Base-by-base conservation (phyloP, 2,329 filamentous ascomycete species). In the Aspergillus fructus region DNA sequence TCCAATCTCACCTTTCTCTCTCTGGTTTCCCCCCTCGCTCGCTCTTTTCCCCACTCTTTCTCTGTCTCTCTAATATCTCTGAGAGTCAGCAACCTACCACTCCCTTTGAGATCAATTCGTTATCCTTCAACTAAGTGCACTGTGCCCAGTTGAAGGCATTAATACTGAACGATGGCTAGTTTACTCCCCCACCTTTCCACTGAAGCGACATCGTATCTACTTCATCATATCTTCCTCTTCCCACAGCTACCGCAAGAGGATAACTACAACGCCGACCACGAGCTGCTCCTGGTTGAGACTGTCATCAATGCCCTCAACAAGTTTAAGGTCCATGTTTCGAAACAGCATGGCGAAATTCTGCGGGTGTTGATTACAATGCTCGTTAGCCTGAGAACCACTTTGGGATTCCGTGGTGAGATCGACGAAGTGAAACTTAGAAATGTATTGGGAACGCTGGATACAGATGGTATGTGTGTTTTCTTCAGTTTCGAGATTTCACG, bases 151-250 rank as follows among this genome's bases (percentile, higher is more conserved):
- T n/a, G 9, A 37, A 37, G 5, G 4, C 13, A 37, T n/a, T 6
- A 24, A 19, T 11, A 19, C 9, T 23, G 5, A 19, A 13, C 4
- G 12, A 49, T 49, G 47, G 17, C 47, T 39, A 12, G 3, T 15
- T n/a, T 17, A 23, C 46, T 12, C n/a, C 17, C 17, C 11, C 19
- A 3, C 5, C 19, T 49, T 33, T 23, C 48, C 23, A 3, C 13
- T 4, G 48, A 24, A 6, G 34, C 34, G 12, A 45, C 24, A n/a
- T 39, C n/a, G 23, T 79, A 76, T 59, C 58, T 81, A 2, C 70
- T 80, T 39, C 63, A 81, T 39, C 79, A 83, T 62, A 65, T 82
- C 1, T 79, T 82, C 19, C 71, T 83, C 0, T 81, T 81, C 0
- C 78, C 79, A 1, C 71, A 78, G 41, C 67, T 83, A 0, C 81